phyloP scores from a whole-genome alignment of 2,329 filamentous ascomycete species.

The Trichoderma afroharzianum region DNA sequence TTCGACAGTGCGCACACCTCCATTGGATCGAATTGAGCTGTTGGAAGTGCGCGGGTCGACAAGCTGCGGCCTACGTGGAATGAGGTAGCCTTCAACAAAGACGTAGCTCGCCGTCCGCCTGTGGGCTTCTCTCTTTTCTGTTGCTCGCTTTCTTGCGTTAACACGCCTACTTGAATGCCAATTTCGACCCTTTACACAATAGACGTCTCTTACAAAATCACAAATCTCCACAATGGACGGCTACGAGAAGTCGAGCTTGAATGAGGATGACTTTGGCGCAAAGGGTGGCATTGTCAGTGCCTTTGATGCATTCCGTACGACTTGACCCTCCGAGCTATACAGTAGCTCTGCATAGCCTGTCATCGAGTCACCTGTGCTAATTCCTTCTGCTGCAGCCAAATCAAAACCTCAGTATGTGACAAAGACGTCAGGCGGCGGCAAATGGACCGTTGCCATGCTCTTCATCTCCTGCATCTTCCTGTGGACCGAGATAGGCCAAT shows the following conservation, averaged over 20 bases:
- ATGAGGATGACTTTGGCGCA: constrained; percentile 78
- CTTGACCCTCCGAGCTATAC: not conserved
- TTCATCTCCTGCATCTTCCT: constrained; percentile 71
- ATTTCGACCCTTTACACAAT: not conserved
- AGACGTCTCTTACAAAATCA: not conserved
- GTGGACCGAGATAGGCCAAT: constrained; percentile 72
- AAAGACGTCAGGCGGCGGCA: constrained; percentile 78
- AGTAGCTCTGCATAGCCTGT: not conserved
- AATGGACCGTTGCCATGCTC: constrained; percentile 85
- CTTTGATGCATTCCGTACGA: constrained; percentile 94
- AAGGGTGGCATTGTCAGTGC: constrained; percentile 71
- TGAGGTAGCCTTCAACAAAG: constrained; percentile 8
- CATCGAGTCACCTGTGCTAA: constrained; percentile 16
- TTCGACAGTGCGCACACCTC: not conserved
- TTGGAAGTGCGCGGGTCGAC: not conserved
- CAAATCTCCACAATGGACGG: constrained; percentile 64
- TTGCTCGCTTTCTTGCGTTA: not conserved
- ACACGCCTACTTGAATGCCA: not conserved
- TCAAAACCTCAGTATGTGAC: constrained; percentile 91
- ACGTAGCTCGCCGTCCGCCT: not conserved
- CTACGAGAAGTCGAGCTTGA: constrained; percentile 61
- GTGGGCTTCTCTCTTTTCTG: not conserved
- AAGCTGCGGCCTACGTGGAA: not conserved
- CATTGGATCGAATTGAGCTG: not conserved
- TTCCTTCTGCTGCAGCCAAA: constrained; percentile 64